A percentile compares a stretch with the other conserved stretches of the same genome.
Conservation (phyloP, 176 grass and related monocot species). For the Carex littledalei region DNA sequence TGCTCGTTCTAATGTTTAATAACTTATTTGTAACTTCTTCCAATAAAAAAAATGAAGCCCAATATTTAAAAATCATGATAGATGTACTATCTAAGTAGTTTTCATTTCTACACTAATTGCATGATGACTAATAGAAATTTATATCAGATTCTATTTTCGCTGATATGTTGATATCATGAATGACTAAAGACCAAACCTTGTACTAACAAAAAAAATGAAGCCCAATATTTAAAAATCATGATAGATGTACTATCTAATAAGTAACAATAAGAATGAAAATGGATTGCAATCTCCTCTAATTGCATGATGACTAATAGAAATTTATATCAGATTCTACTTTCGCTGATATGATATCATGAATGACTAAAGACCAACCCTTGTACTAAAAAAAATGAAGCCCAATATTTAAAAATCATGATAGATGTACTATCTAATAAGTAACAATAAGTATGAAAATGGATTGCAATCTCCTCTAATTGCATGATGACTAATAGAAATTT, state of each 20-base stretch:
- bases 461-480: too few relatives aligned
- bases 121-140: not conserved
- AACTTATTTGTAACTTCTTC: not conserved
- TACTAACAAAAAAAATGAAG: not conserved
- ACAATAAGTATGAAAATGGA: not conserved
- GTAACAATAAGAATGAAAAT: too few relatives aligned
- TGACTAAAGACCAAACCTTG: not conserved
- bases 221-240: not conserved
- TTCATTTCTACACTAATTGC: too few relatives aligned
- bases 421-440: not conserved
- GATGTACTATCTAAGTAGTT: not conserved
- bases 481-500: not conserved
- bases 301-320: not conserved
- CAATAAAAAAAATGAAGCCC: not conserved
- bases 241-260: not conserved
- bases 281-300: too few relatives aligned
- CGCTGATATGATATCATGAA: not conserved
- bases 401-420: too few relatives aligned
- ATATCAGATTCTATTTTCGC: not conserved
- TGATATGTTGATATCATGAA: not conserved
- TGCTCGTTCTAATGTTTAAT: not conserved
- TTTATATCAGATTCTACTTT: not conserved
- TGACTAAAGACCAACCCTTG: not conserved
- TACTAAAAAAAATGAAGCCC: too few relatives aligned
- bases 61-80: not conserved